phyloP scores from a whole-genome alignment of 768 basidiomycete genomes.

The Vararia minispora region DNA sequence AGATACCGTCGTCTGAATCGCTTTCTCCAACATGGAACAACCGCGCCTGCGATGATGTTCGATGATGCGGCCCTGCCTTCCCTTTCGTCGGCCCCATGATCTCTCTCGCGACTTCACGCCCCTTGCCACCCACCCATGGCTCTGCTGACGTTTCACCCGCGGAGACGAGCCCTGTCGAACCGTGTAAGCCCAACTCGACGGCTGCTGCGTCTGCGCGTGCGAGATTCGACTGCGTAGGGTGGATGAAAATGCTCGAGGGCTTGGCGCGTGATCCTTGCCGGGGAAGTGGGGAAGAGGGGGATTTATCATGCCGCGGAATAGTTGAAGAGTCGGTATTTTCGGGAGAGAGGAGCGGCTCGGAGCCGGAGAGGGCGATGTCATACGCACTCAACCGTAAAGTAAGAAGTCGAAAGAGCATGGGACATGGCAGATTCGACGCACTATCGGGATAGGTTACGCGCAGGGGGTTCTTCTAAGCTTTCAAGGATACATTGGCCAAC shows the following conservation, averaged over 20 bases:
- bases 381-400: background rate
- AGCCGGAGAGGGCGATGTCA: background rate
- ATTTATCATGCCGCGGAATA: conserved; percentile 1
- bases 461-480: conserved; percentile 22
- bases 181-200: conserved; percentile 37
- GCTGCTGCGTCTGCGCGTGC: conserved; percentile 59
- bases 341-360: conserved; percentile 3
- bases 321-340: too few relatives aligned
- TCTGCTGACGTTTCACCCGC: conserved; percentile 25
- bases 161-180: conserved; percentile 37
- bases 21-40: conserved; percentile 11
- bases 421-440: background rate
- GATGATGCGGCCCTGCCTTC: conserved; percentile 4
- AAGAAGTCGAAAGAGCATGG: too few relatives aligned
- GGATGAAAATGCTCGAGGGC: conserved; percentile 39
- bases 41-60: conserved; percentile 1
- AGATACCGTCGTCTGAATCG: conserved; percentile 10
- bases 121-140: conserved; percentile 41
- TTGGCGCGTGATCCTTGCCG: conserved; percentile 47
- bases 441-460: conserved; percentile 10
- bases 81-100: conserved; percentile 23
- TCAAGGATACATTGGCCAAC: conserved; percentile 49
- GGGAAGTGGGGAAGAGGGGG: conserved; percentile 21
- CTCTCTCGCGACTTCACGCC: conserved; percentile 37
- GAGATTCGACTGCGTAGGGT: conserved; percentile 50